Percentiles rank a stretch among this genome's conserved stretches.
phyloP scores from a whole-genome alignment of 495 filamentous ascomycete genomes.

The Aspergillus leporis region DNA sequence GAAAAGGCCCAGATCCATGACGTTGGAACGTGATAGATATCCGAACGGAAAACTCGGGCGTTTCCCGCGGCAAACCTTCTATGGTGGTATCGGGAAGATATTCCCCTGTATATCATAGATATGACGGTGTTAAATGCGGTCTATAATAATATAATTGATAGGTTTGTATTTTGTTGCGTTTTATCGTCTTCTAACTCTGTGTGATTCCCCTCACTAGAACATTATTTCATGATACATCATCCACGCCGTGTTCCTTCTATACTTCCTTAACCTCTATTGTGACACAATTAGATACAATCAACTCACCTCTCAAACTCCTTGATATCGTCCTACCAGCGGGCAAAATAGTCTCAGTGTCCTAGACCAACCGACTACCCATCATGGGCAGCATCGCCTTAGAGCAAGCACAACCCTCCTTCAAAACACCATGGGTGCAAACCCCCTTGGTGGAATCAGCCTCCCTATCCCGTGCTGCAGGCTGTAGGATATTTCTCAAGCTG shows the following conservation, averaged over 20 bases:
- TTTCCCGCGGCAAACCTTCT: slow-evolving; percentile 43
- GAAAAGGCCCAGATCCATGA: slow-evolving; percentile 24
- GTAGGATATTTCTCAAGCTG: slow-evolving; percentile 86
- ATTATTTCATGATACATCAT: neutral
- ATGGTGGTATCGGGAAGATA: slow-evolving; percentile 20
- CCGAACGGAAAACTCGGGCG: slow-evolving; percentile 35
- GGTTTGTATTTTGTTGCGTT: slow-evolving; percentile 10
- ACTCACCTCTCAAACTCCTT: neutral
- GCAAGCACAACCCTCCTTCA: slow-evolving; percentile 21
- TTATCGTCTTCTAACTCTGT: neutral
- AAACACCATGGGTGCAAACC: slow-evolving; percentile 68
- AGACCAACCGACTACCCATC: neutral
- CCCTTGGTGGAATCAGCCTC: slow-evolving; percentile 67
- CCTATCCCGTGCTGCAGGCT: slow-evolving; percentile 71
- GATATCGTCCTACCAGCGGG: neutral
- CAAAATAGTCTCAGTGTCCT: neutral
- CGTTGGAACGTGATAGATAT: slow-evolving; percentile 23
- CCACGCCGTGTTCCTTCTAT: neutral
- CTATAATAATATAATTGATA: slow-evolving; percentile 17
- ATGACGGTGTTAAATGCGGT: slow-evolving; percentile 8
- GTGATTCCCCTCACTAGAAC: slow-evolving; percentile 5
- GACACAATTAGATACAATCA: neutral
- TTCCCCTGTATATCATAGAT: slow-evolving; percentile 38
- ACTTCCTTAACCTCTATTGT: neutral
- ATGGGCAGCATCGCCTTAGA: slow-evolving; percentile 34